Conservation (phyloP, 2,329 filamentous ascomycete genomes). For the Scytalidium sp. region DNA sequence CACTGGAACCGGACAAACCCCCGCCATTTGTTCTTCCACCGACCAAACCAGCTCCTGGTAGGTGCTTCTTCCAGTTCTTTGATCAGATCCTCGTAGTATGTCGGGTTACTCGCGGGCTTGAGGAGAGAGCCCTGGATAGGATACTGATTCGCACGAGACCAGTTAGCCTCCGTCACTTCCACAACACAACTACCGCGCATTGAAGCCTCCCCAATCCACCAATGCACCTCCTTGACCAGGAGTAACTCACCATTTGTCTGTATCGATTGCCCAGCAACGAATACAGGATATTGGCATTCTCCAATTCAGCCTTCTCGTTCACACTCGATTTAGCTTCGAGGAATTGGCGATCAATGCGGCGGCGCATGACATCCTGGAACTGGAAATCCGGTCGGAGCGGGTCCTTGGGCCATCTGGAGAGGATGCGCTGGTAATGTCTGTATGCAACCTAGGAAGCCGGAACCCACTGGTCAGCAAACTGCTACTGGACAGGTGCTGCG, state of each 20-base stretch:
- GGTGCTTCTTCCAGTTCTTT: slow-evolving; percentile 63
- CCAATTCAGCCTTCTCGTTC: slow-evolving; percentile 46
- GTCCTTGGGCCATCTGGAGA: slow-evolving; percentile 62
- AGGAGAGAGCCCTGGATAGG: slow-evolving; percentile 48
- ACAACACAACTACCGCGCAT: no score
- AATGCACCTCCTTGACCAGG: not conserved
- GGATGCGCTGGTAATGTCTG: slow-evolving; percentile 46
- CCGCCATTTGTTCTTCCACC: slow-evolving; percentile 50
- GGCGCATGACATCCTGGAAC: slow-evolving; percentile 53
- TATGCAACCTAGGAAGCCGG: slow-evolving; percentile 35
- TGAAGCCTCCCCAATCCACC: no score
- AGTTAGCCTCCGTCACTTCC: not conserved
- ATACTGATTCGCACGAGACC: slow-evolving; percentile 32
- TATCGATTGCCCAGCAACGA: slow-evolving; percentile 59
- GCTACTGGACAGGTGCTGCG: not conserved
- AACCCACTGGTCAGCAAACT: not conserved
- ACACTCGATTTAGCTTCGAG: slow-evolving; percentile 14
- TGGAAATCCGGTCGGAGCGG: slow-evolving; percentile 60
- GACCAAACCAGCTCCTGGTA: slow-evolving; percentile 49
- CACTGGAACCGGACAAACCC: slow-evolving; percentile 58
- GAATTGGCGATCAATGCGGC: slow-evolving; percentile 37
- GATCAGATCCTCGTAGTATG: slow-evolving; percentile 59
- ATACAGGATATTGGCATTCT: slow-evolving; percentile 57
- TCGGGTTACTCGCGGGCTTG: slow-evolving; percentile 59
- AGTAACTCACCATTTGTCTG: slow-evolving; percentile 43